These are phyloP conservation scores for Hyaloscypha variabilis DNA, from an alignment of 495 filamentous ascomycete species.

Conservation along the genomic window DNA sequence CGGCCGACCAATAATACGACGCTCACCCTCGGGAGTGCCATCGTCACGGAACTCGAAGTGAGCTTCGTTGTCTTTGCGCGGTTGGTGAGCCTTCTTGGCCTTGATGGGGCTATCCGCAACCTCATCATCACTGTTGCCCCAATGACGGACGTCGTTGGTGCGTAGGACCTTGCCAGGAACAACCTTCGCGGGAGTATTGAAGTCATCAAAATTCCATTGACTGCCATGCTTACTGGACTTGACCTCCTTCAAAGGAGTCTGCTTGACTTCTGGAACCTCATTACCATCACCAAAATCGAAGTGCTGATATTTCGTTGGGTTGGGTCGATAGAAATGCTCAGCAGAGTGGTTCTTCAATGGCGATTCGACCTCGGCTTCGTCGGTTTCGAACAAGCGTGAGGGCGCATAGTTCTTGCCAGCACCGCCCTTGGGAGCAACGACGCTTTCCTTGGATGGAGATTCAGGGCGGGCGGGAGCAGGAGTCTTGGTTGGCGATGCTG, in stretches of 20 bases:
- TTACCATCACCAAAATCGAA: conserved; percentile 80
- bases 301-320: conserved; percentile 80
- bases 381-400: conserved; percentile 68
- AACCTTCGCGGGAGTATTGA: conserved; percentile 75
- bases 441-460: conserved; percentile 37
- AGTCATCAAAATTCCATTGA: conserved; percentile 87
- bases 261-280: conserved; percentile 44
- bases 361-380: conserved; percentile 43
- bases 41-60: conserved; percentile 78
- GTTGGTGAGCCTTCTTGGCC: conserved; percentile 56
- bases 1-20: conserved; percentile 33
- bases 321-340: conserved; percentile 55
- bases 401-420: conserved; percentile 70
- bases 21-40: conserved; percentile 41
- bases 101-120: conserved; percentile 60
- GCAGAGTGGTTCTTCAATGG: conserved; percentile 32
- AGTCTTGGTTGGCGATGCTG: conserved; percentile 31
- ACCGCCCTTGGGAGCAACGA: conserved; percentile 63
- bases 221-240: conserved; percentile 64
- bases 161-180: conserved; percentile 48
- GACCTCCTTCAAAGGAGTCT: conserved; percentile 41
- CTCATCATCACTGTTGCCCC: conserved; percentile 69
- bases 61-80: conserved; percentile 75
- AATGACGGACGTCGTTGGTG: conserved; percentile 66
- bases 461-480: conserved; percentile 37